Percentiles rank a stretch among this genome's conserved stretches.
phyloP scores from a whole-genome alignment of 768 basidiomycete genomes.

The Leccinum obscurum region DNA sequence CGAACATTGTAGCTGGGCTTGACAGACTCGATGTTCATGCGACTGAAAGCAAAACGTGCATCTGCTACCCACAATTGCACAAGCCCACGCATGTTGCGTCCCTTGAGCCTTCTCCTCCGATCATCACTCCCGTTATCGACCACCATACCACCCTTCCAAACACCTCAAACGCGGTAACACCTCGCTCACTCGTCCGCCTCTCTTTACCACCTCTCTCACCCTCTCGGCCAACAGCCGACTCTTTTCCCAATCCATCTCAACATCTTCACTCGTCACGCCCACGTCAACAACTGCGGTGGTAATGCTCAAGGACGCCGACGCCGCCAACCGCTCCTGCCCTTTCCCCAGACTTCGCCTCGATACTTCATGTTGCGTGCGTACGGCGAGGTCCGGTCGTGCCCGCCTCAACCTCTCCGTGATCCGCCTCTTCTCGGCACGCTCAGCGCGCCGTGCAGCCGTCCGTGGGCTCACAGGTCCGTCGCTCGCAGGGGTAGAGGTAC shows the following conservation, averaged over 20 bases:
- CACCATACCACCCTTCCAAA: conserved; percentile 19
- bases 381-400: conserved; percentile 46
- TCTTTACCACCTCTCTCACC: conserved; percentile 23
- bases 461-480: conserved; percentile 14
- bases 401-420: conserved; percentile 42
- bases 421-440: conserved; percentile 21
- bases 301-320: neutral
- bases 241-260: conserved; percentile 28
- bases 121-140: neutral
- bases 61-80: neutral
- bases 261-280: conserved; percentile 8
- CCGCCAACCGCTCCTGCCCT: neutral
- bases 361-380: conserved; percentile 14
- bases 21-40: too few relatives aligned
- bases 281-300: too few relatives aligned
- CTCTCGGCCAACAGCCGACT: conserved; percentile 24
- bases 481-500: neutral
- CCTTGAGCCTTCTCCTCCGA: neutral
- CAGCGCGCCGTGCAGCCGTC: conserved; percentile 19
- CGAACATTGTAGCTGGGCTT: too few relatives aligned
- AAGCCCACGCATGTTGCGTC: neutral
- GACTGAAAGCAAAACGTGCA: too few relatives aligned
- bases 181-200: conserved; percentile 18
- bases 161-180: conserved; percentile 32
- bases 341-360: too few relatives aligned